Evolutionary conservation across 805 yeast species (phyloP).

Genomic region (Candida awuae): DNA sequence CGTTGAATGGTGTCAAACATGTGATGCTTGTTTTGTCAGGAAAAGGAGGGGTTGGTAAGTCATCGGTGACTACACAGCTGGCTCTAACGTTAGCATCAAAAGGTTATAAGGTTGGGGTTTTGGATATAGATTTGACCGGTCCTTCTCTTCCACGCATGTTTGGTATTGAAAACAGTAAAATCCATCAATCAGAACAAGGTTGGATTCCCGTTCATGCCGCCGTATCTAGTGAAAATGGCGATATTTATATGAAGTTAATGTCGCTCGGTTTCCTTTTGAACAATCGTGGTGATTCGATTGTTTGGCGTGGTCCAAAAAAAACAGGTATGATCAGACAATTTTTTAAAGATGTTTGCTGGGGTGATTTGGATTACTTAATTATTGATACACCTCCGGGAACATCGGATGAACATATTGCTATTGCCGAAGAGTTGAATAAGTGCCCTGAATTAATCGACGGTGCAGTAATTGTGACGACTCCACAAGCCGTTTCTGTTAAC

Average conservation of each 20-base stretch:
- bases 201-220: constrained; percentile 81
- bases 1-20: constrained; percentile 51
- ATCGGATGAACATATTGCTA: constrained; percentile 94
- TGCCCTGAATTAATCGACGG: constrained; percentile 67
- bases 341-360: constrained; percentile 88
- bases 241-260: constrained; percentile 43
- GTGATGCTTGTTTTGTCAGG: constrained; percentile 82
- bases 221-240: constrained; percentile 22
- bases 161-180: constrained; percentile 73
- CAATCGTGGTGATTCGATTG: constrained; percentile 82
- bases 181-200: constrained; percentile 81
- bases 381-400: constrained; percentile 99
- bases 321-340: constrained; percentile 97
- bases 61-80: constrained; percentile 89
- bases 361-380: constrained; percentile 63
- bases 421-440: constrained; percentile 79
- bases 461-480: constrained; percentile 92
- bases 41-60: constrained; percentile 96
- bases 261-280: constrained; percentile 82
- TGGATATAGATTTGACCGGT: constrained; percentile 93
- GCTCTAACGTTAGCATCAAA: constrained; percentile 69
- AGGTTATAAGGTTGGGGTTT: constrained; percentile 83
- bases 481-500: constrained; percentile 86
- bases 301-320: constrained; percentile 98
- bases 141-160: constrained; percentile 96